A percentile compares a stretch with the other conserved stretches of the same genome.
These are phyloP conservation scores for Chytriomyces sp. DNA, from an alignment of 192 early-diverging fungal species.

Conservation along the genomic window DNA sequence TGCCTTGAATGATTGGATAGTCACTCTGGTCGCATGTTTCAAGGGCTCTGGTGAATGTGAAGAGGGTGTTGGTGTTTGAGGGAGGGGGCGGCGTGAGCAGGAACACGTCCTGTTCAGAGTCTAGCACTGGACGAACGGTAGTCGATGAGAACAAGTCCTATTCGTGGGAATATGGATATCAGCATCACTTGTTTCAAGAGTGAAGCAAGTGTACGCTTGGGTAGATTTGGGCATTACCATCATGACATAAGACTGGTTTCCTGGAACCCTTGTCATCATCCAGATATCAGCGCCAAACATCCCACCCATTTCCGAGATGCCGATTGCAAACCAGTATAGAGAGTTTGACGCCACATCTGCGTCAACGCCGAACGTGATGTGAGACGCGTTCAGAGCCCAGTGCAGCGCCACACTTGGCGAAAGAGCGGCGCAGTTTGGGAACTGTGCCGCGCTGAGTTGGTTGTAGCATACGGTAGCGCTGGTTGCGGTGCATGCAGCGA, in stretches of 20 bases:
- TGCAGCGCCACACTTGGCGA: slow-evolving; percentile 12
- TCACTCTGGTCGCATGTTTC: slow-evolving; percentile 21
- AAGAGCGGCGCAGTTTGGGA: slow-evolving; percentile 23
- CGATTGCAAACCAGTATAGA: slow-evolving; percentile 26
- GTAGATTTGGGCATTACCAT: neutral
- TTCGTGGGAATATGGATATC: neutral
- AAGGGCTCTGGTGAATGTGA: slow-evolving; percentile 21
- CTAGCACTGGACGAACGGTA: neutral
- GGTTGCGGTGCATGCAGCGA: too few species aligned
- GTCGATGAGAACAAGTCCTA: slow-evolving; percentile 27
- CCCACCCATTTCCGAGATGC: slow-evolving; percentile 26
- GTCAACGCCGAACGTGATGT: slow-evolving; percentile 34
- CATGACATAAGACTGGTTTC: slow-evolving; percentile 23
- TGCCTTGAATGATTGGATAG: slow-evolving; percentile 11
- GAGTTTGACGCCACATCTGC: slow-evolving; percentile 10
- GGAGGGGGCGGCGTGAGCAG: slow-evolving; percentile 22
- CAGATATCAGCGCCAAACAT: slow-evolving; percentile 35
- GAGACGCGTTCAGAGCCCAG: slow-evolving; percentile 12
- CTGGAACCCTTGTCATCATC: slow-evolving; percentile 2
- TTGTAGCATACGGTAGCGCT: neutral
- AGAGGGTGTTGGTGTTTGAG: slow-evolving; percentile 20
- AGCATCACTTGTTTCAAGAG: neutral
- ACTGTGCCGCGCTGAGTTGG: neutral
- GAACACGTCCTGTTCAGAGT: slow-evolving; percentile 20
- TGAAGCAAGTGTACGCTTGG: too few species aligned